phyloP scores from a whole-genome alignment of 2,329 filamentous ascomycete species.

The Raffaelea ambrosiae region DNA sequence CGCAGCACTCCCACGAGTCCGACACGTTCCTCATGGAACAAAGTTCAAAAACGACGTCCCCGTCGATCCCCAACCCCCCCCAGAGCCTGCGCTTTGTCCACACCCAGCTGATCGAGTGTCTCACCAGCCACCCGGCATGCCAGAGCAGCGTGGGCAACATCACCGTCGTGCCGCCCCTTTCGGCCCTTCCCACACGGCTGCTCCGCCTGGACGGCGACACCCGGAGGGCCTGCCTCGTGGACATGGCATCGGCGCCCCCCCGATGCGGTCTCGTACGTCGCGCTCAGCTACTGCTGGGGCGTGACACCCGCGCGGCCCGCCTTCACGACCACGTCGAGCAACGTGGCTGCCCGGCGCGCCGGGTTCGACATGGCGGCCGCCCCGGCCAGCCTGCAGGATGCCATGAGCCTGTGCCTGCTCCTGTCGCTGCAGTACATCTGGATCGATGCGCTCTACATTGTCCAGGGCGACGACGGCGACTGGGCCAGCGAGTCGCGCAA shows the following conservation, averaged over 20 bases:
- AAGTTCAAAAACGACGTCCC: background rate
- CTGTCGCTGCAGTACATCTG: constrained; percentile 15
- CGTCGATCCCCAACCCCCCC: background rate
- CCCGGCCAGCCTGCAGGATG: constrained; percentile 1
- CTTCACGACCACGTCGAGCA: background rate
- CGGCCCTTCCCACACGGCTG: background rate
- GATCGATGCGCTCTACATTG: constrained; percentile 18
- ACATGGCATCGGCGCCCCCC: background rate
- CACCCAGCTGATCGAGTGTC: background rate
- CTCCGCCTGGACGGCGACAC: background rate
- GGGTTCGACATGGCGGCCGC: background rate
- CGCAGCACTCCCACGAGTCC: background rate
- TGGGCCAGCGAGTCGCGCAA: constrained; percentile 9
- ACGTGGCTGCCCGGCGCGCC: background rate
- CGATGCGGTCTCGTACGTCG: background rate
- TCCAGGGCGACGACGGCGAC: constrained; percentile 14
- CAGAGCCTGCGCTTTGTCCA: background rate
- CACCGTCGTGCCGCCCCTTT: background rate
- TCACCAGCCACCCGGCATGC: background rate
- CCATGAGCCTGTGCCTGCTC: constrained; percentile 7
- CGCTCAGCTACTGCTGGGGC: background rate
- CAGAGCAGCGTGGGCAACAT: background rate
- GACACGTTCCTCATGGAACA: no score
- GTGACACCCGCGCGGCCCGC: background rate
- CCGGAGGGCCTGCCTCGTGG: background rate